Evolutionary conservation across 2,329 filamentous ascomycete species (phyloP).

Genomic region (Paraconiothyrium sp.): DNA sequence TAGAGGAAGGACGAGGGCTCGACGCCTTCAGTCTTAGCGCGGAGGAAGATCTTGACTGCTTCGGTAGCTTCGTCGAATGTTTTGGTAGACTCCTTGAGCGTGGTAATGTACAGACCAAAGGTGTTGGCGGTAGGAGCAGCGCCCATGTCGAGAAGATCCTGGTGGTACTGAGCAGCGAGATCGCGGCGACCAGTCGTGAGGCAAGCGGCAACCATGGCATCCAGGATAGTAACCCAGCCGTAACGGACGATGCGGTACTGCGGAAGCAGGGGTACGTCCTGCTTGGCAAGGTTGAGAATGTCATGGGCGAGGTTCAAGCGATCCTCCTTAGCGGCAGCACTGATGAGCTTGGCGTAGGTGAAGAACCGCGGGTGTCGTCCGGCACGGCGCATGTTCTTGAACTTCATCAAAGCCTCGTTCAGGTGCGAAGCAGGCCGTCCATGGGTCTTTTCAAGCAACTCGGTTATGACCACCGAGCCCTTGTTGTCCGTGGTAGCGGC

Average conservation of each 20-base stretch:
- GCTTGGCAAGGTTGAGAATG: slow-evolving; percentile 86
- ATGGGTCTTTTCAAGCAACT: slow-evolving; percentile 83
- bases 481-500: slow-evolving; percentile 91
- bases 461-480: slow-evolving; percentile 88
- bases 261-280: slow-evolving; percentile 83
- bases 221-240: slow-evolving; percentile 95
- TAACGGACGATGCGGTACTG: slow-evolving; percentile 90
- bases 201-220: slow-evolving; percentile 95
- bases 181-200: slow-evolving; percentile 82
- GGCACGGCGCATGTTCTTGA: slow-evolving; percentile 91
- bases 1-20: slow-evolving; percentile 97
- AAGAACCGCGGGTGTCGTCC: slow-evolving; percentile 94
- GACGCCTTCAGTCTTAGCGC: slow-evolving; percentile 91
- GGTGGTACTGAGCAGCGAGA: slow-evolving; percentile 85
- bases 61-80: slow-evolving; percentile 98
- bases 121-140: slow-evolving; percentile 95
- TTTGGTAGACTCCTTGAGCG: slow-evolving; percentile 94
- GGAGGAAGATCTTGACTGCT: slow-evolving; percentile 96
- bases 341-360: slow-evolving; percentile 95
- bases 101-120: slow-evolving; percentile 99
- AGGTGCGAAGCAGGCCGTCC: slow-evolving; percentile 77
- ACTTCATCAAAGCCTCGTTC: slow-evolving; percentile 81
- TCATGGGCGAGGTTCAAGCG: slow-evolving; percentile 85
- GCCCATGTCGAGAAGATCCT: slow-evolving; percentile 90
- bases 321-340: slow-evolving; percentile 84